Base-by-base conservation (phyloP, 2,329 filamentous ascomycete genomes). In the Alternaria conjuncta region DNA sequence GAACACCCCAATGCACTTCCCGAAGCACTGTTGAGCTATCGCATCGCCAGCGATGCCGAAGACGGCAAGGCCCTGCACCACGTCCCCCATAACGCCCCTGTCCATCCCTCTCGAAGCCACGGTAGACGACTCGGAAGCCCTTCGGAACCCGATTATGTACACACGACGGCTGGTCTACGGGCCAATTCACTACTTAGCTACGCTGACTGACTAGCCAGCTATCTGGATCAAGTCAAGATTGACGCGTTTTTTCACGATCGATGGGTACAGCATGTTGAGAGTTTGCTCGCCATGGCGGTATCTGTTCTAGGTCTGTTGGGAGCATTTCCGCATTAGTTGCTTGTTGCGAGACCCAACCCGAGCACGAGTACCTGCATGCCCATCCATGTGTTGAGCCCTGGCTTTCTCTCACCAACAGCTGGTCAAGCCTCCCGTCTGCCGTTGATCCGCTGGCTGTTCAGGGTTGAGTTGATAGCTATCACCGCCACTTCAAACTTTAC, bases 1-100 rank as follows among this genome's bases (percentile, higher is more conserved):
- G 69, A 71, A 61, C 59, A 65, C 66, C 73, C 75, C 76, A 76
- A 72, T 47, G 75, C 75, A 70, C 64, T 70, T 71, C 71, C 75
- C 70, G 56, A 63, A 75, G 71, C 72, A 68, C 70, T 77, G 76
- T 78, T 77, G 77, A 77, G 76, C 75, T 73, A 74, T 36, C 67
- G 53, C 70, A 72, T 73, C 70, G 30, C 70, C 72, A 69, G 71
- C 73, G 67, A 73, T 75, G 70, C 74, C 75, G 65, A 73, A 71
- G 55, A 55, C 20, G 69, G 72, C 63, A 72, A 70, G 68, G 66
- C 55, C 57, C 57, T 53, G 59, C 61, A 64, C 59, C 66, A 63
- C 63, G 58, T 59, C 57, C 59, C 63, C 64, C 65, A 68, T 64
- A 57, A 58, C 60, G 66, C 69, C 71, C 64, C 68, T 69, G 65